These are phyloP conservation scores for Phytophthora gonapodyides DNA, from an alignment of 352 stramenopile genomes.

Conservation along the genomic window DNA sequence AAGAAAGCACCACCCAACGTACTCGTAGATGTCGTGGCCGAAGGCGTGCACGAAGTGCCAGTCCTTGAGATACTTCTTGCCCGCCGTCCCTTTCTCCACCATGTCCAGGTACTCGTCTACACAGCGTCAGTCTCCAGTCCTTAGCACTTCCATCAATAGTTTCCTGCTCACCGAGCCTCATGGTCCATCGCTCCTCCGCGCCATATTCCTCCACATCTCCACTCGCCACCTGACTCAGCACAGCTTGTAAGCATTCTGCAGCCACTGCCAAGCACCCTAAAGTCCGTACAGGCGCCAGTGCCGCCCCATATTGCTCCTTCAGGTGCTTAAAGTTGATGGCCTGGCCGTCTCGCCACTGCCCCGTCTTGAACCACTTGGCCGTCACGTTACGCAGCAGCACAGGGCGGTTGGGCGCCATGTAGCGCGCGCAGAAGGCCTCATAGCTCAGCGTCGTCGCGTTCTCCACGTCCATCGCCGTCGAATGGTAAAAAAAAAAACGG, in stretches of 20 bases:
- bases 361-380: conserved; percentile 31
- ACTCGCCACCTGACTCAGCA: conserved; percentile 55
- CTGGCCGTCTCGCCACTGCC: conserved; percentile 29
- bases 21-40: conserved; percentile 64
- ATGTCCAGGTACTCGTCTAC: conserved; percentile 70
- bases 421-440: conserved; percentile 70
- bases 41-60: conserved; percentile 85
- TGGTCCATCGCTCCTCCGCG: conserved; percentile 53
- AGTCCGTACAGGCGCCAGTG: conserved; percentile 51
- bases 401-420: conserved; percentile 70
- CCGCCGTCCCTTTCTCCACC: conserved; percentile 45
- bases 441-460: conserved; percentile 66
- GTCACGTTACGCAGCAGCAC: conserved; percentile 73
- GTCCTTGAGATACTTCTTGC: conserved; percentile 85
- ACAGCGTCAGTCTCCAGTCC: background rate
- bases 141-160: background rate
- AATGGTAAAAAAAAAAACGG: background rate
- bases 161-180: conserved; percentile 57
- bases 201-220: conserved; percentile 66
- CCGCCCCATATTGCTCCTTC: conserved; percentile 49
- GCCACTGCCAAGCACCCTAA: background rate
- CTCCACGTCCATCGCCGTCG: conserved; percentile 51
- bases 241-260: background rate
- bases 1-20: conserved; percentile 9
- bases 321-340: conserved; percentile 54